Base-by-base conservation (phyloP, 768 basidiomycete species). In the Mycena belliarum region DNA sequence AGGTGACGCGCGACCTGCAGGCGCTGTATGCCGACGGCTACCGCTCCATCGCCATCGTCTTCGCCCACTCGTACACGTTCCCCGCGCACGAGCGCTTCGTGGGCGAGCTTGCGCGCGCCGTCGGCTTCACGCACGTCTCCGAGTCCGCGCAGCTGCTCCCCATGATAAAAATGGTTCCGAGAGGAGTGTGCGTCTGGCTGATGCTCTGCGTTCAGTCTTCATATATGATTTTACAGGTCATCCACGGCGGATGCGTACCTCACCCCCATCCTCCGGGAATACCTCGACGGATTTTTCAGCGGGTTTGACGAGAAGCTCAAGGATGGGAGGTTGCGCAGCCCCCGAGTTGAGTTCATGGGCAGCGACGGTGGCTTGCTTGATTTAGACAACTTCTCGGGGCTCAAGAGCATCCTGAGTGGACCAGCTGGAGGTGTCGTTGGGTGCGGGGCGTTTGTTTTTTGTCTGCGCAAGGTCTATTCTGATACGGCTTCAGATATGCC, bases 391-490 rank as follows among this genome's bases (percentile, higher is more conserved):
- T 98, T 98, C 70, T 93, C 92, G 0, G 96, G 95, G 0, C 73
- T 98, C 64, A 95, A 95, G 79, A 93, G 90, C 61, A 95, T 98
- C 61, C 72, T 97, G 35, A 94, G 91, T 65, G 93, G 92, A 3
- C 96, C 95, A 0, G 96, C 95, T 0, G 95, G 95, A 3, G 95
- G 95, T 4, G 96, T 98, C 6, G 96, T 98, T 0, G 96, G 96
- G 54, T 55, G 18, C 8, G 49, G 18, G 11, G 11, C 25, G 14
- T 23, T 25, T 35, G 24, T n/a, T 11, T 35, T 26, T 6, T 4
- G 2, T 26, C 16, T 23, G n/a, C n/a, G n/a, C n/a, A n/a, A n/a
- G n/a, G 42, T 43, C 24, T 32, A 2, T 15, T 35, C 48, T 47
- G 14, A 57, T 44, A 10, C 9, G 3, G 3, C 23, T 32, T 10